Evolutionary conservation across 2,329 filamentous ascomycete genomes (phyloP).

Genomic region (Nannizziopsis barbatae): DNA sequence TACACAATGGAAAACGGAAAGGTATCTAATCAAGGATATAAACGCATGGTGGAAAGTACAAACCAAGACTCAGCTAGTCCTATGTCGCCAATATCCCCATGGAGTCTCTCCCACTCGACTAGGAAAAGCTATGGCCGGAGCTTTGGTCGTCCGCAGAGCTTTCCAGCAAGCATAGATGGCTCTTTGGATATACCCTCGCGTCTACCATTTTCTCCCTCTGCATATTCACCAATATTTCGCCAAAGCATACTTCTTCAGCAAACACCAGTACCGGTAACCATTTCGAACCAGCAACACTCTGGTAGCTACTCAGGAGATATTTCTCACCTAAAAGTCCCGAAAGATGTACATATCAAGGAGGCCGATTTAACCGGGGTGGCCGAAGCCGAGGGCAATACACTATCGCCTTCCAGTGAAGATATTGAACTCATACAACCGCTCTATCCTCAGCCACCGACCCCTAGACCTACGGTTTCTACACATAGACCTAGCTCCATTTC

Average conservation of each 20-base stretch:
- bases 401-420: background rate
- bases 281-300: background rate
- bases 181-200: background rate
- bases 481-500: constrained; percentile 28
- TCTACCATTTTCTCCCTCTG: constrained; percentile 2
- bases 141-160: background rate
- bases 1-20: constrained; percentile 64
- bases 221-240: constrained; percentile 7
- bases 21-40: constrained; percentile 59
- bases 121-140: background rate
- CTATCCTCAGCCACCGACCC: background rate
- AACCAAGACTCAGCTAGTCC: background rate
- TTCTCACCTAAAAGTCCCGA: too few species aligned
- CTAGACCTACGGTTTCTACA: background rate
- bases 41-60: constrained; percentile 25
- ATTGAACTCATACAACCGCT: background rate
- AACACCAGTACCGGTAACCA: background rate
- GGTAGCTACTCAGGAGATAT: background rate
- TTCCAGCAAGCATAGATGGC: background rate
- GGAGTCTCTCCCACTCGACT: background rate
- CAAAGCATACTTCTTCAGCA: background rate
- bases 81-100: background rate
- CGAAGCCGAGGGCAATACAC: too few species aligned
- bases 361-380: too few species aligned
- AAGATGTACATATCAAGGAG: background rate